Evolutionary conservation across 257 asterid genomes (phyloP).

Genomic region (Ajuga chamaepitys): DNA sequence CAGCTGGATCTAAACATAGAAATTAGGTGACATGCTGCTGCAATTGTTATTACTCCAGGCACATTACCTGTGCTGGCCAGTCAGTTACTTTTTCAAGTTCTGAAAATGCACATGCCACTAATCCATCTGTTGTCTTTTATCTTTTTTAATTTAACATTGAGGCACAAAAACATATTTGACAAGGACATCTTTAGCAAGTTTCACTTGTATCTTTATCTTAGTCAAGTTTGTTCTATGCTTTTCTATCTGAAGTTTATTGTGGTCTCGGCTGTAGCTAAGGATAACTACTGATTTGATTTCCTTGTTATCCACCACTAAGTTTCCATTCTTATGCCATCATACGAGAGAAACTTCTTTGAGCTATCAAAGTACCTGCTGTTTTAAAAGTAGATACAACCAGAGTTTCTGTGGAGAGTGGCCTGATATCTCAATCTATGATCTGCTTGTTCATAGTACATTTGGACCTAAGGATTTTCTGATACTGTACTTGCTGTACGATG

Average conservation of each 20-base stretch:
- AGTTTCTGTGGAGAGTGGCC: neutral
- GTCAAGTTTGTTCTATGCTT: neutral
- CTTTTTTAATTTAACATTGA: too few species aligned
- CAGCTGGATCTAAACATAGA: too few species aligned
- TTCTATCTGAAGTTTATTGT: neutral
- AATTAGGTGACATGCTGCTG: too few species aligned
- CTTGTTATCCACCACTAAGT: neutral
- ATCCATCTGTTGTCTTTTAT: neutral
- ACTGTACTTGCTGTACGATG: conserved; percentile 31
- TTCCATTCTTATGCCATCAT: neutral
- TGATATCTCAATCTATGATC: conserved; percentile 9
- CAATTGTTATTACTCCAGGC: too few species aligned
- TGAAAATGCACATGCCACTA: neutral
- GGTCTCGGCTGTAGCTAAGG: neutral
- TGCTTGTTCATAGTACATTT: conserved; percentile 14
- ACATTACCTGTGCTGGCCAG: too few species aligned
- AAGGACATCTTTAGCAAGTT: too few species aligned
- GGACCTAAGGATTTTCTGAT: conserved; percentile 30
- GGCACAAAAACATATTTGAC: too few species aligned
- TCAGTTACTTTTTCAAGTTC: neutral
- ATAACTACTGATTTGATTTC: neutral
- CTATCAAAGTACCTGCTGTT: neutral
- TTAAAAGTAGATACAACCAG: neutral
- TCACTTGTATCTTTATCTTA: neutral
- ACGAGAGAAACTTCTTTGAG: neutral